phyloP scores from a whole-genome alignment of 208 protist species.

The Acanthamoeba triangularis region DNA sequence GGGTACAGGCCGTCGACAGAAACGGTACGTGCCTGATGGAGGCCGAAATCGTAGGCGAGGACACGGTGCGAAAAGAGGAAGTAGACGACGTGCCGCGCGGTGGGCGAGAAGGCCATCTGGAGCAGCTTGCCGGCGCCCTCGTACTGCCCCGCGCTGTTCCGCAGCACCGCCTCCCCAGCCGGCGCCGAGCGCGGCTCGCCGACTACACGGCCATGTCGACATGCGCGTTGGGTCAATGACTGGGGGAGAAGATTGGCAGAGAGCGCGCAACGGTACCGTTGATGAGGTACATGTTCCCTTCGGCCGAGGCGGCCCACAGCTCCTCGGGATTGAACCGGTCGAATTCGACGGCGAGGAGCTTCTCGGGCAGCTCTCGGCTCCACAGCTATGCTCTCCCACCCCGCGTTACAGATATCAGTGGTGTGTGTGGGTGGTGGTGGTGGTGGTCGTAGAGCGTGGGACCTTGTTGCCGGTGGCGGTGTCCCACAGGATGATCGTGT shows the following conservation, averaged over 20 bases:
- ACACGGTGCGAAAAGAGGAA: slow-evolving; percentile 3
- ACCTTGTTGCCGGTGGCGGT: slow-evolving; percentile 36
- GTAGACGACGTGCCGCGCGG: slow-evolving; percentile 6
- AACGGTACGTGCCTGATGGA: not conserved
- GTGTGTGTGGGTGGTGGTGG: not conserved
- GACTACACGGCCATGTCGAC: not conserved
- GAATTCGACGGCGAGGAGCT: not conserved
- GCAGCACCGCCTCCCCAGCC: not conserved
- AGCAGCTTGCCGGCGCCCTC: not conserved
- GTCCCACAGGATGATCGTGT: not conserved
- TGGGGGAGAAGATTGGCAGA: not conserved
- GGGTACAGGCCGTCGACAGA: not conserved
- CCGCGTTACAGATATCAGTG: not conserved
- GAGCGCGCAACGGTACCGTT: not conserved
- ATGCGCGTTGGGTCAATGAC: not conserved
- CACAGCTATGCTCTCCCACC: not conserved
- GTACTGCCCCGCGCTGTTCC: not conserved
- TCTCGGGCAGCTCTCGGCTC: not conserved
- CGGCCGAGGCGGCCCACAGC: slow-evolving; percentile 5
- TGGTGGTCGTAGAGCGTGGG: not conserved
- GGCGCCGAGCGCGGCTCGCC: not conserved
- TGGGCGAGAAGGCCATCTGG: slow-evolving; percentile 45
- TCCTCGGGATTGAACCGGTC: slow-evolving; percentile 55
- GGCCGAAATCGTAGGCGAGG: slow-evolving; percentile 14
- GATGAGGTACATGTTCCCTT: not conserved